phyloP scores from a whole-genome alignment of 2,329 filamentous ascomycete genomes.

The Aspergillus thermomutatus region DNA sequence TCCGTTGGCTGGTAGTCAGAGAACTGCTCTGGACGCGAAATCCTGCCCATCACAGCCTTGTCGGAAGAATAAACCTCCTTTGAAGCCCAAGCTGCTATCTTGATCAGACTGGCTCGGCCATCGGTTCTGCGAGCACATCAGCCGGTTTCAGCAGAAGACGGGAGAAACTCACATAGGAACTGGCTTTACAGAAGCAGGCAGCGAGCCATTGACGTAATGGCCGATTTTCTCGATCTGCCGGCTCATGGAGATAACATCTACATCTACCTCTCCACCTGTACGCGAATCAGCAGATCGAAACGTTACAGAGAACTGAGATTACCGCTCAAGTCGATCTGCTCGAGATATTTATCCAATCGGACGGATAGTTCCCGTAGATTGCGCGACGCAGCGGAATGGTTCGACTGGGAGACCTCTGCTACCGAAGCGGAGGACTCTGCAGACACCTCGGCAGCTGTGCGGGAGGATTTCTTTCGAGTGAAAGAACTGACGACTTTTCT shows the following conservation, averaged over 20 bases:
- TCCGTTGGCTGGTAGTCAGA: slow-evolving; percentile 1
- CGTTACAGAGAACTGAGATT: background rate
- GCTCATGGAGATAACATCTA: slow-evolving; percentile 8
- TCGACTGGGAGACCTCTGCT: slow-evolving; percentile 5
- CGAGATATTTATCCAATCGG: slow-evolving; percentile 6
- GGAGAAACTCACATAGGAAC: background rate
- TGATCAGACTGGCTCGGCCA: background rate
- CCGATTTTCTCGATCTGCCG: slow-evolving; percentile 6
- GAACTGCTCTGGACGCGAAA: background rate
- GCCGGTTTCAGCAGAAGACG: no score
- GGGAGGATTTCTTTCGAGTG: background rate
- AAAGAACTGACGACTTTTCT: slow-evolving; percentile 2
- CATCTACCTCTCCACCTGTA: slow-evolving; percentile 3
- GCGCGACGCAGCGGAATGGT: slow-evolving; percentile 4
- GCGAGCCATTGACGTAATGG: slow-evolving; percentile 2
- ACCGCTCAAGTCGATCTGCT: background rate
- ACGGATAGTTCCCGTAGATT: slow-evolving; percentile 4
- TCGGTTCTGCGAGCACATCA: no score
- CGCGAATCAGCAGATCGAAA: background rate
- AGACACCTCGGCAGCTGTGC: background rate
- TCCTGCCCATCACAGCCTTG: background rate
- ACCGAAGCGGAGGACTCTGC: slow-evolving; percentile 3
- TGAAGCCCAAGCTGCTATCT: slow-evolving; percentile 2
- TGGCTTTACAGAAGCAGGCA: slow-evolving; percentile 1
- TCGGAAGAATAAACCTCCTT: slow-evolving; percentile 3